A percentile compares a stretch with the other conserved stretches of the same genome.
phyloP scores from a whole-genome alignment of 331 rosid species.

The Acacia pycnantha region DNA sequence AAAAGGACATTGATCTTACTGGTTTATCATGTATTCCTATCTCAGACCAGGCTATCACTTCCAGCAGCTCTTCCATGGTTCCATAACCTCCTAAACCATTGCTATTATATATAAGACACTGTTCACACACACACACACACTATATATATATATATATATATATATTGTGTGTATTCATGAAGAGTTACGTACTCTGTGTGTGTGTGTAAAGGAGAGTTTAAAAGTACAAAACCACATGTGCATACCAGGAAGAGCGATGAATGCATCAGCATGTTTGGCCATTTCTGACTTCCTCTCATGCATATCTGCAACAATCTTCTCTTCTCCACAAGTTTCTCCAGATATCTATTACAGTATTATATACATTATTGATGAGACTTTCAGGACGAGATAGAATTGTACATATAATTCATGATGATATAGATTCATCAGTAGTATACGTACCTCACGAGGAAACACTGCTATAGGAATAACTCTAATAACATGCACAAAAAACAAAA shows the following conservation, averaged over 20 bases:
- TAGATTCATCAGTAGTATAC: not conserved
- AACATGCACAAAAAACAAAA: not conserved
- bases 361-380: not conserved
- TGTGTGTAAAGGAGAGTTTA: no score
- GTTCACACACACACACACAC: not conserved
- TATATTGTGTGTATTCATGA: no score
- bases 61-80: constrained; percentile 60
- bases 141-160: no score
- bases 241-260: constrained; percentile 59
- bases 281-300: constrained; percentile 60
- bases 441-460: constrained; percentile 63
- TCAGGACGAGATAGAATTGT: not conserved
- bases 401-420: not conserved
- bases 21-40: constrained; percentile 61
- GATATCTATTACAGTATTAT: not conserved
- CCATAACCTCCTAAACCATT: constrained; percentile 56
- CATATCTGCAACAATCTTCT: constrained; percentile 48
- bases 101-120: not conserved
- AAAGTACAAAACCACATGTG: no score
- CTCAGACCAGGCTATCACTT: constrained; percentile 63
- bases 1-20: constrained; percentile 29
- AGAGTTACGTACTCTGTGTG: no score
- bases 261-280: constrained; percentile 59
- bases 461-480: constrained; percentile 71
- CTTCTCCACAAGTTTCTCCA: constrained; percentile 50